These are phyloP conservation scores for Fusarium odoratissimum DNA, from an alignment of 2,329 filamentous ascomycete species.

Conservation along the genomic window DNA sequence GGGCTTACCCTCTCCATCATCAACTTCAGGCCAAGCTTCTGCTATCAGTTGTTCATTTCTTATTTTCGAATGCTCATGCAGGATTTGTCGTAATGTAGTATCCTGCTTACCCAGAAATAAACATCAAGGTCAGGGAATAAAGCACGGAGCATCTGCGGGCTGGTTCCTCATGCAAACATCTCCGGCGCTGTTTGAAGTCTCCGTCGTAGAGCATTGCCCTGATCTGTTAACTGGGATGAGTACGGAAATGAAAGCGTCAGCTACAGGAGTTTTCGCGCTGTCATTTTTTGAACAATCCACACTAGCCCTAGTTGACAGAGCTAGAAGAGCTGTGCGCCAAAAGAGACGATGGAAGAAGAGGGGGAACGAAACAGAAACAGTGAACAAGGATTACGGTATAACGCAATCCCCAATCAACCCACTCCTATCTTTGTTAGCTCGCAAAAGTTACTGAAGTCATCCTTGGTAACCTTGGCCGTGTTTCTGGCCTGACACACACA, in stretches of 20 bases:
- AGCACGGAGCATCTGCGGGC: constrained; percentile 28
- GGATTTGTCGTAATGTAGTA: not conserved
- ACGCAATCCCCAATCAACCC: not conserved
- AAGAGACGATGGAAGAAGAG: constrained; percentile 16
- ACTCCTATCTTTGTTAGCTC: not conserved
- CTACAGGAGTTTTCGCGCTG: not conserved
- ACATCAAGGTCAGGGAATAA: constrained; percentile 10
- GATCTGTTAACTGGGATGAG: not conserved
- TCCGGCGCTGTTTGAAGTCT: not conserved
- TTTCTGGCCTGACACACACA: constrained; percentile 30
- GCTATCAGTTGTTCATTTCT: constrained; percentile 21
- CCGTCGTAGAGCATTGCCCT: not conserved
- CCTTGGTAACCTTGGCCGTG: constrained; percentile 4
- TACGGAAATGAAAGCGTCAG: not conserved
- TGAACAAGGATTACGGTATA: not conserved
- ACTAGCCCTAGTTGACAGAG: not conserved
- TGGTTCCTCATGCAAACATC: constrained; percentile 24
- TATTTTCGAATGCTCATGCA: constrained; percentile 5
- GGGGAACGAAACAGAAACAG: constrained; percentile 18
- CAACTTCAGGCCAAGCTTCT: constrained; percentile 9
- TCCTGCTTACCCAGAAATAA: constrained; percentile 4
- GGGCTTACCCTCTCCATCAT: not conserved
- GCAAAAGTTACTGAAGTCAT: not conserved
- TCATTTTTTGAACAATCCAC: not conserved
- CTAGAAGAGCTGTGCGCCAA: not conserved